Evolutionary conservation across 306 rosid species (phyloP).

Genomic region (Acmispon strigosus): DNA sequence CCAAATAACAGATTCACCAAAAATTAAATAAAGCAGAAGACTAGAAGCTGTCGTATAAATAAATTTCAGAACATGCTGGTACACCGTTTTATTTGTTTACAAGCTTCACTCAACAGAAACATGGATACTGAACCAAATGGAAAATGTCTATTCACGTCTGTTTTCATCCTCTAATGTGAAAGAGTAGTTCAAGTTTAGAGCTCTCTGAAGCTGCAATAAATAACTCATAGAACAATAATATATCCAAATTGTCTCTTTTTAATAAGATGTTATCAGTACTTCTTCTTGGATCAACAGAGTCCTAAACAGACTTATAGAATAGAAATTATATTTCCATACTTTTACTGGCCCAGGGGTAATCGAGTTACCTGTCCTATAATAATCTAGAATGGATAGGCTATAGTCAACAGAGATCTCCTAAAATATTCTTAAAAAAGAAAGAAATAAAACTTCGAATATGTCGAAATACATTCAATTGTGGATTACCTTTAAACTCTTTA

Average conservation of each 20-base stretch:
- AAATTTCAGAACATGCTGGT: neutral
- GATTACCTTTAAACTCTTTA: neutral
- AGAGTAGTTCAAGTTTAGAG: neutral
- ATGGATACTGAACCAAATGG: slow-evolving; percentile 11
- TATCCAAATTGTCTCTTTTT: neutral
- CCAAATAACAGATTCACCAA: neutral
- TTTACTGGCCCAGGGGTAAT: neutral
- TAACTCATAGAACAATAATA: neutral
- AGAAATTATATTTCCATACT: neutral
- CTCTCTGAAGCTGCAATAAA: neutral
- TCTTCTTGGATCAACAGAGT: neutral
- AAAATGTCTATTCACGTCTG: neutral
- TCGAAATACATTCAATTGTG: neutral
- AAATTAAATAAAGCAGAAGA: slow-evolving; percentile 4
- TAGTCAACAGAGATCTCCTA: neutral
- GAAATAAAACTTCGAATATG: neutral
- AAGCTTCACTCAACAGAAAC: neutral
- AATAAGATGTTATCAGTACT: neutral
- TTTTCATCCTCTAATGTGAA: slow-evolving; percentile 13
- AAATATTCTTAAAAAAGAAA: neutral
- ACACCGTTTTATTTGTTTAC: neutral
- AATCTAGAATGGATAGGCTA: neutral
- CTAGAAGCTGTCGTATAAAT: neutral
- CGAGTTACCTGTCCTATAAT: neutral
- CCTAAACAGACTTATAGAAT: neutral